These are phyloP conservation scores for Hypoxylon lenormandii DNA, from an alignment of 495 filamentous ascomycete species.

Conservation along the genomic window DNA sequence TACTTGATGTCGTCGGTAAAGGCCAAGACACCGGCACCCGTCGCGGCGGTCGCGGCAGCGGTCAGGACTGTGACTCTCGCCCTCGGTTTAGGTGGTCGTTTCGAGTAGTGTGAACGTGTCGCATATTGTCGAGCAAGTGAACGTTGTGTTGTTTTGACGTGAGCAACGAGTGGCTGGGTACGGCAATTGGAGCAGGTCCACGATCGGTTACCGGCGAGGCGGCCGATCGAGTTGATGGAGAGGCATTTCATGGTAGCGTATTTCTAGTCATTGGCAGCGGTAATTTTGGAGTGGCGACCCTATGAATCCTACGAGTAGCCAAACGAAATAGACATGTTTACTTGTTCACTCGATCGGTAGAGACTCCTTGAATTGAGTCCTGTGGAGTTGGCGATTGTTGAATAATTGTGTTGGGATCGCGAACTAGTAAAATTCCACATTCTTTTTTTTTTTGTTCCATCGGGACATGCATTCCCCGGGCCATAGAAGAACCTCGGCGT, in stretches of 20 bases:
- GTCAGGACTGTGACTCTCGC: slow-evolving; percentile 46
- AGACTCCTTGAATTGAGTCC: neutral
- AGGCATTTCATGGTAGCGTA: slow-evolving; percentile 50
- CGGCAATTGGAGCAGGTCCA: slow-evolving; percentile 62
- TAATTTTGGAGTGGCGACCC: slow-evolving; percentile 9
- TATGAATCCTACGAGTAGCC: slow-evolving; percentile 25
- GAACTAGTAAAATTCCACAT: slow-evolving; percentile 42
- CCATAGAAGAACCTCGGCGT: slow-evolving; percentile 42
- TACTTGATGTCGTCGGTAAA: slow-evolving; percentile 80
- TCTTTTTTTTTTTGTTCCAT: slow-evolving; percentile 35
- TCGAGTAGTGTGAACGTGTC: slow-evolving; percentile 41
- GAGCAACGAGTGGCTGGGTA: slow-evolving; percentile 44
- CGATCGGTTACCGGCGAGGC: slow-evolving; percentile 46
- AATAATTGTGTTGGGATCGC: slow-evolving; percentile 45
- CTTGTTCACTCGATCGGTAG: slow-evolving; percentile 14
- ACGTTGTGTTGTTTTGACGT: slow-evolving; percentile 43
- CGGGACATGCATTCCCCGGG: slow-evolving; percentile 31
- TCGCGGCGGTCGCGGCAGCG: slow-evolving; percentile 64
- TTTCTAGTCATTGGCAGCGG: slow-evolving; percentile 32
- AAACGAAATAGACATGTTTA: slow-evolving; percentile 36
- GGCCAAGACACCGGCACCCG: slow-evolving; percentile 69
- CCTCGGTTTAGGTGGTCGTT: slow-evolving; percentile 28
- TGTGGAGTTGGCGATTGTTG: slow-evolving; percentile 32
- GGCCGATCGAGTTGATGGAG: slow-evolving; percentile 46
- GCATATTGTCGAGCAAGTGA: slow-evolving; percentile 50